phyloP scores from a whole-genome alignment of 179 eudicot species.

The Beta macrorhiza region DNA sequence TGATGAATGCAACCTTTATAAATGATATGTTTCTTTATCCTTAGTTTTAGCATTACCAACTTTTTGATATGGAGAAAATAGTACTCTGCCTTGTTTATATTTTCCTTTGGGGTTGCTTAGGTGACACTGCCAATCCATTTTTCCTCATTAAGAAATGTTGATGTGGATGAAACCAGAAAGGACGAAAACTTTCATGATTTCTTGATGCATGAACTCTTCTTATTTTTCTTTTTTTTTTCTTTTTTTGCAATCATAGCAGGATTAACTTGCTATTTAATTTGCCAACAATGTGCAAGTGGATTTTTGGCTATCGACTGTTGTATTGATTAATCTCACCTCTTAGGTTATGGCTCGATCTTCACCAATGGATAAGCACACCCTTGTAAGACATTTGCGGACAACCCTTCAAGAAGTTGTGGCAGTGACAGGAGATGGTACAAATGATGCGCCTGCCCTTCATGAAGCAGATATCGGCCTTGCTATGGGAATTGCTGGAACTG shows the following conservation, averaged over 20 bases:
- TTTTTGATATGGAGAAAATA: not conserved
- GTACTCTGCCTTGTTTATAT: not conserved
- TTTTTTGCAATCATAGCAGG: not conserved
- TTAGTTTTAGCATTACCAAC: not conserved
- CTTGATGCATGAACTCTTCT: not conserved
- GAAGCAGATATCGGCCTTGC: constrained; percentile 99
- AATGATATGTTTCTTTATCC: not conserved
- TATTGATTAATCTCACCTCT: not conserved
- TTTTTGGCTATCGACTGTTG: not conserved
- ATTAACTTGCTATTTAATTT: not conserved
- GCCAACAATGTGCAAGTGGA: not conserved
- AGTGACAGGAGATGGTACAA: constrained; percentile 98
- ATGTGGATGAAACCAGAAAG: not conserved
- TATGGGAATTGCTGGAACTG: constrained; percentile 97
- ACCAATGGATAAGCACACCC: constrained; percentile 86
- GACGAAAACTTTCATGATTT: not conserved
- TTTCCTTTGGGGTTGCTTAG: not conserved
- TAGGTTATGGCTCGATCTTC: constrained; percentile 97
- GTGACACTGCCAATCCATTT: not conserved
- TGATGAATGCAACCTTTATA: not conserved
- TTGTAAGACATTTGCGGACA: constrained; percentile 83
- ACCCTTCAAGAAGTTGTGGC: constrained; percentile 94
- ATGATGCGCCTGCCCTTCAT: constrained; percentile 98
- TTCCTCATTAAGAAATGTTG: not conserved
- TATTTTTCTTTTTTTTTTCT: not conserved